Conservation (phyloP, 176 grass and related monocot genomes). For the Hsuehochloa calcarea region DNA sequence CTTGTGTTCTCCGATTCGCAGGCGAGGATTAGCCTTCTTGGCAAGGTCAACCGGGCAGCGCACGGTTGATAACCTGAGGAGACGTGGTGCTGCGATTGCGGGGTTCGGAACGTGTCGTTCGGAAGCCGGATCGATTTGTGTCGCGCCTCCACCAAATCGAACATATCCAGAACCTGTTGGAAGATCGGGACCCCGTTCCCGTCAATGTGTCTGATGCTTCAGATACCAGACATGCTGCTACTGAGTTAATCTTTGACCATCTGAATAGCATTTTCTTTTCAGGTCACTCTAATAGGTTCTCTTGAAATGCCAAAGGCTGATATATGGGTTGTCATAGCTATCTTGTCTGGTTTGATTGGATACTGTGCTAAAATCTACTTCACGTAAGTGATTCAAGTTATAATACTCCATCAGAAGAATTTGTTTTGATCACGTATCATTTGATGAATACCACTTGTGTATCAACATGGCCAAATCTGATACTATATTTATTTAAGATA, state of each 20-base stretch:
- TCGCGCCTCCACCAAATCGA: no score
- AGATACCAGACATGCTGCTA: background rate
- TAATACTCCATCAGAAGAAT: background rate
- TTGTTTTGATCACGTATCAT: background rate
- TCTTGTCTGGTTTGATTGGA: conserved; percentile 82
- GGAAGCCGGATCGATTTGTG: no score
- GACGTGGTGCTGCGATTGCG: no score
- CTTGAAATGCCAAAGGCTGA: conserved; percentile 98
- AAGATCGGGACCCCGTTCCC: no score
- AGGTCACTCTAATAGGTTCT: conserved; percentile 84
- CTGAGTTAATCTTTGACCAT: conserved; percentile 20
- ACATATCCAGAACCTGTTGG: no score
- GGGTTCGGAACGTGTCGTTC: no score
- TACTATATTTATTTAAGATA: background rate
- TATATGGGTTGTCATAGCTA: conserved; percentile 72
- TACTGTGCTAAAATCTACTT: conserved; percentile 96
- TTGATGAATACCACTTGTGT: background rate
- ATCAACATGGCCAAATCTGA: background rate
- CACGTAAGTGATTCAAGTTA: conserved; percentile 49
- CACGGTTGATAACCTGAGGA: no score
- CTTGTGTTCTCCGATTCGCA: no score
- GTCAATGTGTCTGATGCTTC: conserved; percentile 22
- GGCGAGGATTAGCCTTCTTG: no score
- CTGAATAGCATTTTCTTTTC: conserved; percentile 37
- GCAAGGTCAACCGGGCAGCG: no score